A percentile compares a stretch with the other conserved stretches of the same genome.
phyloP scores from a whole-genome alignment of 2,329 filamentous ascomycete species.

The Cladophialophora exuberans region DNA sequence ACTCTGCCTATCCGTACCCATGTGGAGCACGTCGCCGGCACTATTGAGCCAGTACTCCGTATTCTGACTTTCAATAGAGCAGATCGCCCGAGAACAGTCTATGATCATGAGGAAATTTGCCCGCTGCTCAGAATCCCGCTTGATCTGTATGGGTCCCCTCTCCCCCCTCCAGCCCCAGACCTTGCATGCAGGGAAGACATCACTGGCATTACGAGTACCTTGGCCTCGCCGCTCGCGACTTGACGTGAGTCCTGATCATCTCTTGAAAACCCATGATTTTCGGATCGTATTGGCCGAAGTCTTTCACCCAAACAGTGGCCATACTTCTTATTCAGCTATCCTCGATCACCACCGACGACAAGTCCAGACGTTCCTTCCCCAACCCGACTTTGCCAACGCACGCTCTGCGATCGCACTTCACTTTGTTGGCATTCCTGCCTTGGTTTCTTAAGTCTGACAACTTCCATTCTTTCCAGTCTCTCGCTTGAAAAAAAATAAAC shows the following conservation, averaged over 20 bases:
- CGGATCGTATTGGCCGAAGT: conserved; percentile 10
- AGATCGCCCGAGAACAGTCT: conserved; percentile 26
- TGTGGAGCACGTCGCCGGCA: conserved; percentile 24
- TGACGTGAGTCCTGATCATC: conserved; percentile 1
- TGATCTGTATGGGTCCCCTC: conserved; percentile 16
- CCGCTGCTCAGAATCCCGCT: conserved; percentile 16
- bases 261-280: conserved; percentile 4
- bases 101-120: conserved; percentile 32
- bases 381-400: background rate
- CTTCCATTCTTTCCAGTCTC: conserved; percentile 14
- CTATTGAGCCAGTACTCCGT: conserved; percentile 30
- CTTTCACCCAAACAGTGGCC: background rate
- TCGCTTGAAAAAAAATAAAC: conserved; percentile 6
- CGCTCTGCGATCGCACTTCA: too few relatives aligned
- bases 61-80: conserved; percentile 28
- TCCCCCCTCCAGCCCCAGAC: conserved; percentile 11
- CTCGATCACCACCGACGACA: conserved; percentile 1
- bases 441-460: conserved; percentile 5
- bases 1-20: conserved; percentile 20
- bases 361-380: conserved; percentile 17
- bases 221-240: conserved; percentile 3
- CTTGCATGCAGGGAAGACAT: conserved; percentile 21
- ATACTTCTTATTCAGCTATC: conserved; percentile 9
- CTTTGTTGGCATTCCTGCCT: background rate
- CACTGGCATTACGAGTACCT: background rate